Evolutionary conservation across 768 basidiomycete species (phyloP).

Genomic region (Boletus rufocinnamomeus): DNA sequence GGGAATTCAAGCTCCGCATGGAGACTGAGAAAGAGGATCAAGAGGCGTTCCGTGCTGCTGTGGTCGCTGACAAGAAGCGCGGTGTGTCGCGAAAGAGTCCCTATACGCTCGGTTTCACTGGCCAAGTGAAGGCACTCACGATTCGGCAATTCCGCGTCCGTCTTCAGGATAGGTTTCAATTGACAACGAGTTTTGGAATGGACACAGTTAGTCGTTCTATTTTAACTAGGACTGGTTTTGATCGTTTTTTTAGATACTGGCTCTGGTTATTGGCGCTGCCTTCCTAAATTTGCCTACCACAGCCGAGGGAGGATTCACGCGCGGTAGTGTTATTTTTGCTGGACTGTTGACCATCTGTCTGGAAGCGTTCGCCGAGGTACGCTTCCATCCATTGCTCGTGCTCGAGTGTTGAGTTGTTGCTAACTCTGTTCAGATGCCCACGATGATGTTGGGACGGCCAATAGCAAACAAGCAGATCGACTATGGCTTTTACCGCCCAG

Average conservation of each 20-base stretch:
- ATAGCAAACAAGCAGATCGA: conserved; percentile 68
- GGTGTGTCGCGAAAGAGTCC: conserved; percentile 78
- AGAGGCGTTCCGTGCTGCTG: conserved; percentile 75
- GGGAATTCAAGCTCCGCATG: conserved; percentile 56
- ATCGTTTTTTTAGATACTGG: conserved; percentile 11
- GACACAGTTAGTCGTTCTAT: conserved; percentile 49
- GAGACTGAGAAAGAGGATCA: conserved; percentile 66
- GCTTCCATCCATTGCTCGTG: conserved; percentile 19
- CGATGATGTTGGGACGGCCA: conserved; percentile 79
- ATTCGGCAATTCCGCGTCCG: conserved; percentile 72
- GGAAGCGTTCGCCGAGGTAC: conserved; percentile 71
- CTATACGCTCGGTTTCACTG: conserved; percentile 77
- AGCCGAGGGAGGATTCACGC: conserved; percentile 82
- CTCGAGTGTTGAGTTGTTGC: conserved; percentile 4
- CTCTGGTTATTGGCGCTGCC: conserved; percentile 71
- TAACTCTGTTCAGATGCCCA: conserved; percentile 50
- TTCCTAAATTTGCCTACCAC: conserved; percentile 74
- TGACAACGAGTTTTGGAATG: conserved; percentile 68
- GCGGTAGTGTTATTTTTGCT: conserved; percentile 79
- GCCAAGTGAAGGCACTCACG: conserved; percentile 72
- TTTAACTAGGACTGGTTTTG: not conserved
- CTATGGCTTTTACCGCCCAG: conserved; percentile 68
- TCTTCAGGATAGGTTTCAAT: conserved; percentile 76
- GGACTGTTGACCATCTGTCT: conserved; percentile 67
- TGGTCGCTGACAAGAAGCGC: conserved; percentile 73